A percentile compares a stretch with the other conserved stretches of the same genome.
Conservation (phyloP, 2,329 filamentous ascomycete genomes). For the Delphinella strobiligena region DNA sequence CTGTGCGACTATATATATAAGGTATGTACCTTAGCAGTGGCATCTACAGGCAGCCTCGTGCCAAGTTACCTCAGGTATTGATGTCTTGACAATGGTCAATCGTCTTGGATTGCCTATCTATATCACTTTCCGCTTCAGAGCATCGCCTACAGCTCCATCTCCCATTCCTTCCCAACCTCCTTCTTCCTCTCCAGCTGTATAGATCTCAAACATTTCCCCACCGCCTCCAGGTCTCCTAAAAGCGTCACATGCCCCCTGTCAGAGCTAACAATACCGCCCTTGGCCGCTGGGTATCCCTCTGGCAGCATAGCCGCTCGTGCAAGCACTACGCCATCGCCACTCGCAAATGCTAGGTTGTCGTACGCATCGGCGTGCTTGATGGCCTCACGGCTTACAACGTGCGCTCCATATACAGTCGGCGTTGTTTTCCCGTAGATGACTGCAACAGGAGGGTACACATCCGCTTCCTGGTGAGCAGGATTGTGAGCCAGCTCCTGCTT, state of each 20-base stretch:
- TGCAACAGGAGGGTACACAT: slow-evolving; percentile 68
- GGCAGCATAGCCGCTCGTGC: slow-evolving; percentile 79
- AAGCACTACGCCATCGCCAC: slow-evolving; percentile 80
- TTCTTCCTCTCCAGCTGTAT: slow-evolving; percentile 54
- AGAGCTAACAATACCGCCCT: slow-evolving; percentile 62
- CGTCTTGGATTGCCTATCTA: too few species aligned
- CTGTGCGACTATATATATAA: too few species aligned
- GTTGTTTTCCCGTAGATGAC: slow-evolving; percentile 79
- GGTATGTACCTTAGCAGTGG: too few species aligned
- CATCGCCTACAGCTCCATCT: background rate
- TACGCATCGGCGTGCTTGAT: slow-evolving; percentile 71
- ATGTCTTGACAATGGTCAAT: too few species aligned
- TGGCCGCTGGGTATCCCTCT: slow-evolving; percentile 61
- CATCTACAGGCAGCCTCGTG: too few species aligned
- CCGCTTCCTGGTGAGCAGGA: slow-evolving; percentile 46
- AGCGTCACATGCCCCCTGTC: slow-evolving; percentile 82
- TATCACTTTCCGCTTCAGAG: too few species aligned
- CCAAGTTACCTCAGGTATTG: too few species aligned
- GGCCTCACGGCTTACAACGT: slow-evolving; percentile 58
- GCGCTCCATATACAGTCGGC: slow-evolving; percentile 73
- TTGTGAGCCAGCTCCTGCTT: slow-evolving; percentile 59
- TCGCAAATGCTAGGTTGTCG: slow-evolving; percentile 75
- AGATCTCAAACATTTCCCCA: slow-evolving; percentile 62
- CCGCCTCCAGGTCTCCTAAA: slow-evolving; percentile 70
- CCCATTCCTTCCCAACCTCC: slow-evolving; percentile 64